Evolutionary conservation across 225 moss, liverwort and hornwort species (phyloP).

Genomic region (Rhytidiadelphus loreus): DNA sequence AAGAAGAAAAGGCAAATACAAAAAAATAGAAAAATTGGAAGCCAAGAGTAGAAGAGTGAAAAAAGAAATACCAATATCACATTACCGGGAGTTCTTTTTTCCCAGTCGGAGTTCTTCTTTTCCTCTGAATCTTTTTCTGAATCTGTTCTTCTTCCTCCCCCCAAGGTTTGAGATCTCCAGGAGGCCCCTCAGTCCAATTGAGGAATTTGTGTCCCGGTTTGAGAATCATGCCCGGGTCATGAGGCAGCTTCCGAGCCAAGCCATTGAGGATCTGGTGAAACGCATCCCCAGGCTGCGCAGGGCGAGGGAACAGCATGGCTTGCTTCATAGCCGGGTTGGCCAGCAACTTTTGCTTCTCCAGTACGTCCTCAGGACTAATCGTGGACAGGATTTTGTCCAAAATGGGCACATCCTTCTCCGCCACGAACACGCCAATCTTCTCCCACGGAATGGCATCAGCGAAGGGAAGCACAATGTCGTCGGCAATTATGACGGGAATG

Average conservation of each 20-base stretch:
- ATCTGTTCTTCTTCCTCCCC: conserved; percentile 19
- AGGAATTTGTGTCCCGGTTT: conserved; percentile 27
- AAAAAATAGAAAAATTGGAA: background rate
- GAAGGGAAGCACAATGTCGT: conserved; percentile 89
- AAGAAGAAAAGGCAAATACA: too few species aligned
- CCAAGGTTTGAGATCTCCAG: conserved; percentile 72
- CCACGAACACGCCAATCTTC: conserved; percentile 81
- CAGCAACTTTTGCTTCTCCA: conserved; percentile 81
- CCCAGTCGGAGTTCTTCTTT: background rate
- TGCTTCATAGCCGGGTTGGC: conserved; percentile 97
- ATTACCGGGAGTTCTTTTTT: background rate
- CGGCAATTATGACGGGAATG: conserved; percentile 95
- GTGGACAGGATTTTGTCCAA: conserved; percentile 69
- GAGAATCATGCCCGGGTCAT: conserved; percentile 33
- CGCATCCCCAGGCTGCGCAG: conserved; percentile 84
- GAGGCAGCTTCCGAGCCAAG: conserved; percentile 79
- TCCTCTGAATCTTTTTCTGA: background rate
- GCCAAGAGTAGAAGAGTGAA: background rate
- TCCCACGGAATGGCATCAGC: conserved; percentile 98
- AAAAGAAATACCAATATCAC: background rate
- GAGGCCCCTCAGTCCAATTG: conserved; percentile 81
- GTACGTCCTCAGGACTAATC: conserved; percentile 51
- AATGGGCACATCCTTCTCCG: conserved; percentile 73
- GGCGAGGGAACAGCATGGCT: conserved; percentile 86
- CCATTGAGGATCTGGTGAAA: conserved; percentile 94